Percentiles rank a stretch among this genome's conserved stretches.
Evolutionary conservation across 1,284 basidiomycete genomes (phyloP).

Genomic region (Leccinum griseonigrum): DNA sequence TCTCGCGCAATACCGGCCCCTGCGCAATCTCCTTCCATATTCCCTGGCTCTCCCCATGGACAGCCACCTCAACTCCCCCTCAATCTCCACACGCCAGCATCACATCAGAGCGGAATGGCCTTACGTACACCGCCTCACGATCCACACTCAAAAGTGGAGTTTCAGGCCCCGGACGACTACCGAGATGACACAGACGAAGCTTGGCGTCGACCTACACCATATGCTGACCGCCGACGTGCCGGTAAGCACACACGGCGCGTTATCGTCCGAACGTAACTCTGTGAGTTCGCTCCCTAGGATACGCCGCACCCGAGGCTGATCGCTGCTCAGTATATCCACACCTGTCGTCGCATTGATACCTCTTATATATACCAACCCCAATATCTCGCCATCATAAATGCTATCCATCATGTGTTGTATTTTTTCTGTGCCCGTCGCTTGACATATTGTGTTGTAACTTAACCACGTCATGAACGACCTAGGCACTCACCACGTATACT

Average conservation of each 20-base stretch:
- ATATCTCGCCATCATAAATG: conserved; percentile 19
- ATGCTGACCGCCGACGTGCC: conserved; percentile 63
- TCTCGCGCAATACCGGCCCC: conserved; percentile 24
- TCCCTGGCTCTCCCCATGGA: conserved; percentile 32
- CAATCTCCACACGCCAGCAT: conserved; percentile 40
- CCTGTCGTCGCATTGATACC: conserved; percentile 21
- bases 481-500: conserved; percentile 10
- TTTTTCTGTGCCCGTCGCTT: conserved; percentile 12
- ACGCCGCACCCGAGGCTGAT: conserved; percentile 7
- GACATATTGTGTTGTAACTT: conserved; percentile 18
- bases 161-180: conserved; percentile 41
- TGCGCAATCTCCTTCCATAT: conserved; percentile 28
- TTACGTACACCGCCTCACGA: conserved; percentile 49
- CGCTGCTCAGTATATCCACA: not conserved
- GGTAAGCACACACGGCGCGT: conserved; percentile 72
- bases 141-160: conserved; percentile 39
- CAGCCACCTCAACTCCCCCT: conserved; percentile 39
- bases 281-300: conserved; percentile 8
- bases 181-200: conserved; percentile 55
- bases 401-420: conserved; percentile 24
- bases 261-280: conserved; percentile 46
- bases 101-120: conserved; percentile 34
- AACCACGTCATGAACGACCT: conserved; percentile 1
- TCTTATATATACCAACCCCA: conserved; percentile 23
- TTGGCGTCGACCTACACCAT: conserved; percentile 65